Percentiles rank a stretch among this genome's conserved stretches.
These are phyloP conservation scores for Pleodorina starrii DNA, from an alignment of 139 green algal genomes.

Conservation along the genomic window DNA sequence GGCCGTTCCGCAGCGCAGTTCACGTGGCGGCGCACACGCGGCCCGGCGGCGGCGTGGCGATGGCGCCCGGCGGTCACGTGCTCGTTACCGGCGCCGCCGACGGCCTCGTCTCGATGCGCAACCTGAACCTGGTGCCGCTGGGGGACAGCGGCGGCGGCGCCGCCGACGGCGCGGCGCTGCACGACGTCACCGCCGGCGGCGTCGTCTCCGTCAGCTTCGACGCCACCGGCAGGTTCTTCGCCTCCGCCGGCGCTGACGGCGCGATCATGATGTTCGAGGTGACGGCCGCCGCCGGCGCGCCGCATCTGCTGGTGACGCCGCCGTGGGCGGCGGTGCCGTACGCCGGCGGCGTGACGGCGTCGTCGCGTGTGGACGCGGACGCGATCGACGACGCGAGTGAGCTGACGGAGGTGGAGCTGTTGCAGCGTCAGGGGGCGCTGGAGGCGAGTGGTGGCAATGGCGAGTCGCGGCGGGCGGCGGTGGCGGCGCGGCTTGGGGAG, in stretches of 20 bases:
- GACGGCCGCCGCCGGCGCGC: not conserved
- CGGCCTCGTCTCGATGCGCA: constrained; percentile 26
- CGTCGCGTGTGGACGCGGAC: not conserved
- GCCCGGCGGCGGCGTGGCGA: constrained; percentile 19
- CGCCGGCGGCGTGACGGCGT: not conserved
- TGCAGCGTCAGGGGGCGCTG: not conserved
- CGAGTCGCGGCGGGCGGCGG: constrained; percentile 11
- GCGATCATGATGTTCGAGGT: constrained; percentile 53
- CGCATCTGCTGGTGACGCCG: not conserved
- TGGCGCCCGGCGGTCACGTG: not conserved
- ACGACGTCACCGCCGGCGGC: constrained; percentile 50
- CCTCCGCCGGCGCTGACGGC: constrained; percentile 55
- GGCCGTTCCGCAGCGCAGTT: constrained; percentile 18
- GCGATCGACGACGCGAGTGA: constrained; percentile 35
- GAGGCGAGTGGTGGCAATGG: not conserved
- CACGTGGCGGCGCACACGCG: constrained; percentile 23
- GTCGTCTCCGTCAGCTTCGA: constrained; percentile 50
- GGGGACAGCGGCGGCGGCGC: not conserved
- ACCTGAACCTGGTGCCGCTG: constrained; percentile 18
- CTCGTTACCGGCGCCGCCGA: constrained; percentile 35
- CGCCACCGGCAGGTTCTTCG: constrained; percentile 40
- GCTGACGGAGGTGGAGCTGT: constrained; percentile 21
- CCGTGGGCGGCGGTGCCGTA: constrained; percentile 7
- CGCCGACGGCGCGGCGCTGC: not conserved
- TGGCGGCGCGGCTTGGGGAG: constrained; percentile 24